These are phyloP conservation scores for Aspergillus sclerotialis DNA, from an alignment of 2,329 filamentous ascomycete genomes.

Conservation along the genomic window DNA sequence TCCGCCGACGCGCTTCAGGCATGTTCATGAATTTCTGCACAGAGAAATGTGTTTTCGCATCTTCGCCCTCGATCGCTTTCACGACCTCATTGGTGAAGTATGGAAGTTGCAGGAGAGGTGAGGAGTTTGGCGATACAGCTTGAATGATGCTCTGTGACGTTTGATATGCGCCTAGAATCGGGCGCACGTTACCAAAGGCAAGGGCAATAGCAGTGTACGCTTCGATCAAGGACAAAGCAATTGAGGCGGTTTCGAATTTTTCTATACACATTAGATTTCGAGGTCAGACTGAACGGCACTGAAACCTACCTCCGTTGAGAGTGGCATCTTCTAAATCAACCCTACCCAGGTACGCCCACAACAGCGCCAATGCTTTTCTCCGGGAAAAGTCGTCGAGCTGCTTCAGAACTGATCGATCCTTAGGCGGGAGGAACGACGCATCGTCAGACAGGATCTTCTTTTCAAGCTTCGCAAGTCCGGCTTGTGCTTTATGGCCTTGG, in stretches of 20 bases:
- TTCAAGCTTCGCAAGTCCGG: conserved; percentile 75
- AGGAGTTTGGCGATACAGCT: conserved; percentile 73
- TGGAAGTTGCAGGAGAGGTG: conserved; percentile 86
- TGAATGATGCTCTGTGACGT: conserved; percentile 84
- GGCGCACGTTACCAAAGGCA: conserved; percentile 75
- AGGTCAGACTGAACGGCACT: not conserved
- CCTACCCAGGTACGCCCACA: conserved; percentile 93
- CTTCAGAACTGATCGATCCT: conserved; percentile 70
- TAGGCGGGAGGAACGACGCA: conserved; percentile 53
- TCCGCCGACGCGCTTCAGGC: conserved; percentile 65
- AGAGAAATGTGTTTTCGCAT: conserved; percentile 64
- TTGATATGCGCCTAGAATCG: conserved; percentile 74
- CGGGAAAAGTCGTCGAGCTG: conserved; percentile 72
- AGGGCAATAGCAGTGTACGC: conserved; percentile 82
- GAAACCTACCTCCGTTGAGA: conserved; percentile 56
- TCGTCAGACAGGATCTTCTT: conserved; percentile 65
- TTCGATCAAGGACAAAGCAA: conserved; percentile 77
- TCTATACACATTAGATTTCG: conserved; percentile 33
- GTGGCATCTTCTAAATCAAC: conserved; percentile 72
- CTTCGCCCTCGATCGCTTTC: conserved; percentile 46
- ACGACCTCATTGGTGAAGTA: conserved; percentile 64
- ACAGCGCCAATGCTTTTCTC: conserved; percentile 77
- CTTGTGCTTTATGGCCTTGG: conserved; percentile 70
- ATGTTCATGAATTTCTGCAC: conserved; percentile 86
- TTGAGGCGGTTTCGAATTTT: conserved; percentile 83